phyloP scores from a whole-genome alignment of 225 moss, liverwort and hornwort species.

The Takakia lepidozioides region DNA sequence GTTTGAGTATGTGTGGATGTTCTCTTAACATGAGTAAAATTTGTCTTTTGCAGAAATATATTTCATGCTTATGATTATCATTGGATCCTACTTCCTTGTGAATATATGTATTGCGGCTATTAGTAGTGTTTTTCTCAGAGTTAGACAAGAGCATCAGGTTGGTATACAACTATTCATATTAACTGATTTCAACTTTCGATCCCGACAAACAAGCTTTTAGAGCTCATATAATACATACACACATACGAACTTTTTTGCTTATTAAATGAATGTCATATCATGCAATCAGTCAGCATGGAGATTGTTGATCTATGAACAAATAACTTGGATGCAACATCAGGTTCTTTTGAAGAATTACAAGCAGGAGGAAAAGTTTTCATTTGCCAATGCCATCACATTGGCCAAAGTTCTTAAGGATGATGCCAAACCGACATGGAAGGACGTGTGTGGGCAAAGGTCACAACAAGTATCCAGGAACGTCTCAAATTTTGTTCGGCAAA shows the following conservation, averaged over 20 bases:
- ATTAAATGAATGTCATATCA: no score
- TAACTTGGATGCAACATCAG: no score
- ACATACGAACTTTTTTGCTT: no score
- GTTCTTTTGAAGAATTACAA: slow-evolving; percentile 62
- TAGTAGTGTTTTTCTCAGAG: slow-evolving; percentile 78
- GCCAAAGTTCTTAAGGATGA: slow-evolving; percentile 80
- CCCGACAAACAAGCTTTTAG: no score
- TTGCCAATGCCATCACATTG: slow-evolving; percentile 64
- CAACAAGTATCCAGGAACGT: no score
- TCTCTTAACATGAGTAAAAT: no score
- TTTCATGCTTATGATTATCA: slow-evolving; percentile 40
- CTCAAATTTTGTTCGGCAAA: slow-evolving; percentile 18
- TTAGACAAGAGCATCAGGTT: slow-evolving; percentile 92
- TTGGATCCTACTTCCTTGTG: slow-evolving; percentile 77
- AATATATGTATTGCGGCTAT: slow-evolving; percentile 83
- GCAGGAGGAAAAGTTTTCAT: slow-evolving; percentile 54
- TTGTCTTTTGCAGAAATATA: slow-evolving; percentile 35
- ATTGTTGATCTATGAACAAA: no score
- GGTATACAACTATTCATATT: no score
- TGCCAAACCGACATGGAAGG: slow-evolving; percentile 52
- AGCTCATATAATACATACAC: no score
- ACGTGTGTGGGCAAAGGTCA: background rate
- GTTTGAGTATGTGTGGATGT: no score
- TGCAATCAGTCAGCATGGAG: no score
- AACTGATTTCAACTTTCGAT: no score